phyloP scores from a whole-genome alignment of 805 yeast genomes.

The Torulaspora gathmanii region DNA sequence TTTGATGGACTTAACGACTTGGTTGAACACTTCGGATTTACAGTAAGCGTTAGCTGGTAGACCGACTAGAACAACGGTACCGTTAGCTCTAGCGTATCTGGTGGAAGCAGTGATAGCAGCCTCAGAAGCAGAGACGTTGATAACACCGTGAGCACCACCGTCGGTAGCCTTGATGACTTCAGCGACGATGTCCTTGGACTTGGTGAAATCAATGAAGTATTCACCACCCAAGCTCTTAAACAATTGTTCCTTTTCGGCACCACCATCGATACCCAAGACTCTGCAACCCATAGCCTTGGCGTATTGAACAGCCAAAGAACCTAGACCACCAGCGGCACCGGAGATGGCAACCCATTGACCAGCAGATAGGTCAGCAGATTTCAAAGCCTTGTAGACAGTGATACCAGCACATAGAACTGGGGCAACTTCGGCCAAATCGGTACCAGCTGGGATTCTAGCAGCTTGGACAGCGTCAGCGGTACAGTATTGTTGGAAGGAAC shows the following conservation, averaged over 20 bases:
- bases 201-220: slow-evolving; percentile 54
- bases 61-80: slow-evolving; percentile 69
- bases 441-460: slow-evolving; percentile 67
- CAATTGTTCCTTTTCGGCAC: slow-evolving; percentile 54
- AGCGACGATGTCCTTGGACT: slow-evolving; percentile 49
- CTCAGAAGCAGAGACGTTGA: slow-evolving; percentile 72
- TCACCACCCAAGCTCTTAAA: slow-evolving; percentile 63
- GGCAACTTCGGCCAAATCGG: slow-evolving; percentile 70
- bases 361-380: slow-evolving; percentile 64
- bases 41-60: slow-evolving; percentile 77
- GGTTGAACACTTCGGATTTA: slow-evolving; percentile 62
- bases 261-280: slow-evolving; percentile 68
- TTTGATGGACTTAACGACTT: slow-evolving; percentile 66
- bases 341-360: slow-evolving; percentile 75
- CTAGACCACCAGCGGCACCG: slow-evolving; percentile 80
- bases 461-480: slow-evolving; percentile 87
- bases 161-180: slow-evolving; percentile 53
- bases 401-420: slow-evolving; percentile 90
- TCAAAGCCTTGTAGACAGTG: slow-evolving; percentile 85
- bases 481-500: slow-evolving; percentile 87
- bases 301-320: slow-evolving; percentile 68
- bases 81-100: slow-evolving; percentile 58
- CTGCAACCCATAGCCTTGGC: slow-evolving; percentile 74
- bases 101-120: slow-evolving; percentile 59
- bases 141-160: slow-evolving; percentile 75